Evolutionary conservation across 2,329 filamentous ascomycete species (phyloP).

Genomic region (Cyphellophora europaea): DNA sequence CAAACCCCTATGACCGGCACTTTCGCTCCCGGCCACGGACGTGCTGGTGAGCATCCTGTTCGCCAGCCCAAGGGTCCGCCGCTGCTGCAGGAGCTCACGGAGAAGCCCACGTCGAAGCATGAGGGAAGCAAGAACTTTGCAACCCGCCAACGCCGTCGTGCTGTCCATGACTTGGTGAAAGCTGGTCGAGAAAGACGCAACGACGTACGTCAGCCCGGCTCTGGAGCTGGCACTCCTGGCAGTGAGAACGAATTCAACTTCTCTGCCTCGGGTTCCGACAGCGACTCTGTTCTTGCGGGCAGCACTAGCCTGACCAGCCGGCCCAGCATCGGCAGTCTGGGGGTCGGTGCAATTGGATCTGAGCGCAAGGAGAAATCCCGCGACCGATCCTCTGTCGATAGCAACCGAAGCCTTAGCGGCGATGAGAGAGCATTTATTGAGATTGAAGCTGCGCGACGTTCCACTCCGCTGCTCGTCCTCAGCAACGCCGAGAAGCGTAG

Average conservation of each 20-base stretch:
- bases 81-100: constrained; percentile 77
- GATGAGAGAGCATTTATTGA: constrained; percentile 51
- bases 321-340: constrained; percentile 62
- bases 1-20: constrained; percentile 70
- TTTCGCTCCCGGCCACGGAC: constrained; percentile 85
- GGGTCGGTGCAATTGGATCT: constrained; percentile 77
- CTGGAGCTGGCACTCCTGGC: constrained; percentile 76
- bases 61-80: constrained; percentile 91
- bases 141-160: constrained; percentile 81
- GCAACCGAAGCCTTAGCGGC: constrained; percentile 57
- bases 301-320: constrained; percentile 75
- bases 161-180: constrained; percentile 82
- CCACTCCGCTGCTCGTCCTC: constrained; percentile 76
- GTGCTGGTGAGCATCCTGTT: constrained; percentile 86
- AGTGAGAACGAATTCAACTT: constrained; percentile 69
- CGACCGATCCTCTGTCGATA: constrained; percentile 45
- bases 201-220: constrained; percentile 48
- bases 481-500: constrained; percentile 88
- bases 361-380: constrained; percentile 69
- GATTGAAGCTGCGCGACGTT: constrained; percentile 56
- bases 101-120: constrained; percentile 82
- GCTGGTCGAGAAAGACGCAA: constrained; percentile 77
- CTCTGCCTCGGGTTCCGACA: constrained; percentile 61
- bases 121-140: constrained; percentile 98
- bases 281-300: constrained; percentile 59